Conservation (phyloP, 164 flowering plant genomes). For the Dillenia suffruticosa region DNA sequence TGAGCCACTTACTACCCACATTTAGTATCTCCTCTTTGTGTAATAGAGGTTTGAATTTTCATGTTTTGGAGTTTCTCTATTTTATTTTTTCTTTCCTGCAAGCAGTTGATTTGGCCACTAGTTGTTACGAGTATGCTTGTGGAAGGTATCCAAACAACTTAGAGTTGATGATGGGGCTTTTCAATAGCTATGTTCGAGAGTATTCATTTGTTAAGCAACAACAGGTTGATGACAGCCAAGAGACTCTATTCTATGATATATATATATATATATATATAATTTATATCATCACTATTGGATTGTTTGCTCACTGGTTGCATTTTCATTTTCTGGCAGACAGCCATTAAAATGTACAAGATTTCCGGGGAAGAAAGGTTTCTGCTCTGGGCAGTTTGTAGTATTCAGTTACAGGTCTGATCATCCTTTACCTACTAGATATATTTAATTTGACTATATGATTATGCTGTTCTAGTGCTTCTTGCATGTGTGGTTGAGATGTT, state of each 20-base stretch:
- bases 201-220: conserved; percentile 93
- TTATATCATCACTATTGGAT: not conserved
- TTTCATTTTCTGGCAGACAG: conserved; percentile 57
- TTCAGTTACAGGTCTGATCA: conserved; percentile 73
- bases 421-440: not conserved
- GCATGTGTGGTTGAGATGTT: not conserved
- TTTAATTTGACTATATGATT: not conserved
- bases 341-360: conserved; percentile 92
- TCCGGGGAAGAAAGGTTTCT: conserved; percentile 86
- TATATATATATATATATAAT: no score
- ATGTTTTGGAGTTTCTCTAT: not conserved
- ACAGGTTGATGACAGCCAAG: conserved; percentile 49
- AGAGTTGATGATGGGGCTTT: conserved; percentile 92
- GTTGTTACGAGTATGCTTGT: conserved; percentile 86
- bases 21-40: not conserved
- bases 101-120: conserved; percentile 88
- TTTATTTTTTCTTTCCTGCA: conserved; percentile 2
- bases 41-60: not conserved
- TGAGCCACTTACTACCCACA: conserved; percentile 25
- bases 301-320: not conserved
- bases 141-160: conserved; percentile 62
- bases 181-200: conserved; percentile 89
- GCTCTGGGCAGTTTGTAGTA: conserved; percentile 99
- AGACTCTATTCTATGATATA: not conserved
- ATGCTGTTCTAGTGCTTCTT: not conserved